A percentile compares a stretch with the other conserved stretches of the same genome.
Evolutionary conservation across 495 filamentous ascomycete species (phyloP).

Genomic region (Parathielavia hyrcaniae): DNA sequence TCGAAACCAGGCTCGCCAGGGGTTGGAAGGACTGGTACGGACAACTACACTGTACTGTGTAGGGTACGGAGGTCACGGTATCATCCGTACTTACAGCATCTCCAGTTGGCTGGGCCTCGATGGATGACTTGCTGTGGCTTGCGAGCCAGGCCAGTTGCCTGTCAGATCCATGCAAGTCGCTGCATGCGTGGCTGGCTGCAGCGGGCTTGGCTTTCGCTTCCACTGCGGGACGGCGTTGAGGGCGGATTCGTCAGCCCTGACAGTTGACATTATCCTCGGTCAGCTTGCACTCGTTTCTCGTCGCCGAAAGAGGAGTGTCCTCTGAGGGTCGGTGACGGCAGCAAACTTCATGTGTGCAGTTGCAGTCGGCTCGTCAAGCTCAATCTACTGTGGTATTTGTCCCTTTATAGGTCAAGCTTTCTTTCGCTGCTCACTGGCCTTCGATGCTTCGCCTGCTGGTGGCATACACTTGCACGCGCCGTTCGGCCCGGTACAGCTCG

Average conservation of each 20-base stretch:
- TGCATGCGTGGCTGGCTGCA: slow-evolving; percentile 7
- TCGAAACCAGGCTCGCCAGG: neutral
- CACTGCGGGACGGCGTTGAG: neutral
- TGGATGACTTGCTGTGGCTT: slow-evolving; percentile 13
- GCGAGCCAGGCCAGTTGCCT: slow-evolving; percentile 6
- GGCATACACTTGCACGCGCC: slow-evolving; percentile 28
- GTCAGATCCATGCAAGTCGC: slow-evolving; percentile 3
- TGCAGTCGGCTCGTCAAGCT: slow-evolving; percentile 16
- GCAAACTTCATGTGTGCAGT: neutral
- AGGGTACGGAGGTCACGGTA: too few species aligned
- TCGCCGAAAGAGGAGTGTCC: neutral
- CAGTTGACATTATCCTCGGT: neutral
- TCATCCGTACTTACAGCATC: too few species aligned
- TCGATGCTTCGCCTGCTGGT: slow-evolving; percentile 18
- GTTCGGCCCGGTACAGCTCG: slow-evolving; percentile 26
- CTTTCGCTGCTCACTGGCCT: slow-evolving; percentile 19
- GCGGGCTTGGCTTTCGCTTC: neutral
- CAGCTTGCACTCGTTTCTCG: neutral
- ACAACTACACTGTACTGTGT: too few species aligned
- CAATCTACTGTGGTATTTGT: slow-evolving; percentile 34
- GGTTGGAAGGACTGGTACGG: neutral
- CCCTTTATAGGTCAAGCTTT: slow-evolving; percentile 24
- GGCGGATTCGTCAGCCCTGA: neutral
- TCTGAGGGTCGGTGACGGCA: neutral
- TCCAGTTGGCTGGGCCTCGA: neutral